Evolutionary conservation across 202 grass and related monocot genomes (phyloP).

Genomic region (Digitaria exilis): DNA sequence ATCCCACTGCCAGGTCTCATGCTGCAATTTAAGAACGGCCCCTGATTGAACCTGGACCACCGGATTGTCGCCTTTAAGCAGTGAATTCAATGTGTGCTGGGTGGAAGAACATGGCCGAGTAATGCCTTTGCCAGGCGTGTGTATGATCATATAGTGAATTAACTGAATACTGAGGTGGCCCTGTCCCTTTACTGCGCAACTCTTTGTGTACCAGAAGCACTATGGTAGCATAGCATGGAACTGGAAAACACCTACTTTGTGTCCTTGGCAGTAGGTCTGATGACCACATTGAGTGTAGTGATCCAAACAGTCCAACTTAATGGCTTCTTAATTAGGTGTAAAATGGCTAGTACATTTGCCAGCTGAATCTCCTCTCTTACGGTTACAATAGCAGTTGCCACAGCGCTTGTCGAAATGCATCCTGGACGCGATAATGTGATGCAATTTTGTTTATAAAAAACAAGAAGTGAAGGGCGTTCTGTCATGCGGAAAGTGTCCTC

Average conservation of each 20-base stretch:
- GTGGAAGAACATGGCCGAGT: constrained; percentile 25
- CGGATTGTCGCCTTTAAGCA: neutral
- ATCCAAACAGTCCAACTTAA: neutral
- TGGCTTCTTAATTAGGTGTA: neutral
- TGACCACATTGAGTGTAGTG: neutral
- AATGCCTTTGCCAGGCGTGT: neutral
- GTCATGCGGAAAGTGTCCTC: too few relatives aligned
- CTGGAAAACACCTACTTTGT: neutral
- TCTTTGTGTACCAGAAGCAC: neutral
- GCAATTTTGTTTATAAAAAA: too few relatives aligned
- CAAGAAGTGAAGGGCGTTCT: too few relatives aligned
- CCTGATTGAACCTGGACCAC: constrained; percentile 33
- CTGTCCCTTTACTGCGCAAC: neutral
- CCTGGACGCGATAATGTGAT: too few relatives aligned
- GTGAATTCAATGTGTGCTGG: constrained; percentile 16
- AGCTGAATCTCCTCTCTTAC: too few relatives aligned
- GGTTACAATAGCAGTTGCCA: too few relatives aligned
- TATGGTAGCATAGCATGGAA: neutral
- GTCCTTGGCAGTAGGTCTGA: neutral
- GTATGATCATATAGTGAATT: too few relatives aligned
- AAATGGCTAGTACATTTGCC: neutral
- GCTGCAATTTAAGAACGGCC: neutral
- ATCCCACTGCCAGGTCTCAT: neutral
- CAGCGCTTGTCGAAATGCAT: too few relatives aligned
- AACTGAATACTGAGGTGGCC: neutral